Conservation (phyloP, 257 asterid species). For the Solanum okadae region DNA sequence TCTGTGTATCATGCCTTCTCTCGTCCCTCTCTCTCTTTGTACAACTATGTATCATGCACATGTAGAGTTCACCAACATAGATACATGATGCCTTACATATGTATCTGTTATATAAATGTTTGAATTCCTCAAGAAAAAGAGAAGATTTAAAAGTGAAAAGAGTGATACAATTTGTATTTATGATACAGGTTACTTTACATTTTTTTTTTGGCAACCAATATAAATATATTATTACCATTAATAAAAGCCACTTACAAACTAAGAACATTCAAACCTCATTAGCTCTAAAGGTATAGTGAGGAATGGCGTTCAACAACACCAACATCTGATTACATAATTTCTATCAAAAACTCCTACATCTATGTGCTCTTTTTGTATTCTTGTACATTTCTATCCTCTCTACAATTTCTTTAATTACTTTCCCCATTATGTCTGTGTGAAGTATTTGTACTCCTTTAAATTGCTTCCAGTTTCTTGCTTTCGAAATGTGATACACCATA, state of each 20-base stretch:
- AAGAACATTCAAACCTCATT: neutral
- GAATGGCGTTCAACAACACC: neutral
- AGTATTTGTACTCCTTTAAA: neutral
- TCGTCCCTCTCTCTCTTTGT: neutral
- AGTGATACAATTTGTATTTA: neutral
- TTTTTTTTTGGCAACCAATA: too few relatives aligned
- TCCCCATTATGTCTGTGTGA: neutral
- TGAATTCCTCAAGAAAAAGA: neutral
- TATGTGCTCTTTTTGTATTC: too few relatives aligned
- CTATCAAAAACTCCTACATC: neutral
- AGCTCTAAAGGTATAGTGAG: neutral
- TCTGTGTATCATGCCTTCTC: neutral
- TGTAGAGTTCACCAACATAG: neutral
- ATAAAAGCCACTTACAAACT: neutral
- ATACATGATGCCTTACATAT: neutral
- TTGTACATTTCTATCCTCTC: neutral
- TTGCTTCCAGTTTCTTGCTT: neutral
- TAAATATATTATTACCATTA: too few relatives aligned
- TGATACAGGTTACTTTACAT: too few relatives aligned
- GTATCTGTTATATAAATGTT: neutral
- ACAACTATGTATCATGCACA: neutral
- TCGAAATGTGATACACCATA: too few relatives aligned
- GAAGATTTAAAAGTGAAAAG: neutral
- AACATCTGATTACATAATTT: neutral
- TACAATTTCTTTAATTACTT: neutral